These are phyloP conservation scores for Wickerhamomyces canadensis DNA, from an alignment of 805 yeast genomes.

Conservation along the genomic window DNA sequence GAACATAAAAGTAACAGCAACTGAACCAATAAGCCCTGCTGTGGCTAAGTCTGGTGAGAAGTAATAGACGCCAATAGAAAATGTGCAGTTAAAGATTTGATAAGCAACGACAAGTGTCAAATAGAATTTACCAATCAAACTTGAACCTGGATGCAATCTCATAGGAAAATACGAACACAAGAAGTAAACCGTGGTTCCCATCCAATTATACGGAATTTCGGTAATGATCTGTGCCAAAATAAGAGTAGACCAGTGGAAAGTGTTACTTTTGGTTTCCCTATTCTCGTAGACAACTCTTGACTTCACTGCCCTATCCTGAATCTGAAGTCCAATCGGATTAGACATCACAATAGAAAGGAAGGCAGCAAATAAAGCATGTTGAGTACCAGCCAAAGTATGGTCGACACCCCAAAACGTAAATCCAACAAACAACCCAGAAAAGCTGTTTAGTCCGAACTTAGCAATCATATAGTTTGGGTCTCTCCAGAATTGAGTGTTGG, in stretches of 20 bases:
- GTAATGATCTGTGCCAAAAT: conserved; percentile 45
- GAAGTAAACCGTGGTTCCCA: conserved; percentile 46
- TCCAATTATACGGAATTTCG: conserved; percentile 56
- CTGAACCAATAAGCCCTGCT: conserved; percentile 54
- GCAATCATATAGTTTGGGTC: conserved; percentile 56
- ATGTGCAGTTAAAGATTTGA: conserved; percentile 45
- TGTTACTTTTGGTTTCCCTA: conserved; percentile 65
- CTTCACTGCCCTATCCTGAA: conserved; percentile 51
- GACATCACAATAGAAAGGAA: conserved; percentile 54
- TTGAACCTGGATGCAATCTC: conserved; percentile 29
- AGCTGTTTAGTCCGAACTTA: conserved; percentile 40
- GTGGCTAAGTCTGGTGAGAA: conserved; percentile 61
- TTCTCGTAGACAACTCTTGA: conserved; percentile 63
- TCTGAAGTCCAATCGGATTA: conserved; percentile 54
- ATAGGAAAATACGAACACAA: conserved; percentile 50
- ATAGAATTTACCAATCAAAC: conserved; percentile 45
- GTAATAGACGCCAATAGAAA: conserved; percentile 49
- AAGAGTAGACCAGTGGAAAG: conserved; percentile 65
- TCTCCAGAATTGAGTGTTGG: conserved; percentile 46
- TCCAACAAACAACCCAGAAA: conserved; percentile 62
- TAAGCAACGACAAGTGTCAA: conserved; percentile 42
- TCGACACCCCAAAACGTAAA: conserved; percentile 62
- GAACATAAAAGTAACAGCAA: conserved; percentile 51
- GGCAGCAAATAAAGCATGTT: conserved; percentile 52
- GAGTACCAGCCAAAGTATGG: conserved; percentile 46